phyloP scores from a whole-genome alignment of 768 basidiomycete genomes.

The Rhizopogon salebrosus region DNA sequence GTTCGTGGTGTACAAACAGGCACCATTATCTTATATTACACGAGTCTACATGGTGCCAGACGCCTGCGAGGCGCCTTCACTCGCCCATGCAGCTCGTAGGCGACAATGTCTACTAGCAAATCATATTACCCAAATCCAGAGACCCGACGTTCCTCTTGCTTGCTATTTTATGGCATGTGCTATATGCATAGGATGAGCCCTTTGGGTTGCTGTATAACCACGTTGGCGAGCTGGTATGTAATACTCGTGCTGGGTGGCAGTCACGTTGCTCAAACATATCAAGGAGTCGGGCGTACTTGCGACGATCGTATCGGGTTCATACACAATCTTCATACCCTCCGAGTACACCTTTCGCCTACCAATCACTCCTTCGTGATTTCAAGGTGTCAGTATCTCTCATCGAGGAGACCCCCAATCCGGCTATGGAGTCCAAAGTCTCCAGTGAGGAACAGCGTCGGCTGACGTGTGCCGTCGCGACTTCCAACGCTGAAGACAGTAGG shows the following conservation, averaged over 20 bases:
- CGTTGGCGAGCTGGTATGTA: conserved; percentile 45
- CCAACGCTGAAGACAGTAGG: too few species aligned
- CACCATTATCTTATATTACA: conserved; percentile 27
- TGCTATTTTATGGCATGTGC: conserved; percentile 51
- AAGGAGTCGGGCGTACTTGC: too few species aligned
- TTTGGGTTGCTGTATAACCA: conserved; percentile 47
- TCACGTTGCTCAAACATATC: background rate
- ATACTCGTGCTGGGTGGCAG: background rate
- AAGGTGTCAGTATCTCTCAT: too few species aligned
- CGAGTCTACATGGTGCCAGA: conserved; percentile 5
- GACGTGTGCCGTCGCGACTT: too few species aligned
- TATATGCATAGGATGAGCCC: conserved; percentile 61
- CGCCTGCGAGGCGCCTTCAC: conserved; percentile 21
- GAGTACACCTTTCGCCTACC: too few species aligned
- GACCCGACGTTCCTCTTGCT: conserved; percentile 56
- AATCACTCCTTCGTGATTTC: too few species aligned
- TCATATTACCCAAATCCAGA: conserved; percentile 17
- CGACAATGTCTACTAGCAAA: conserved; percentile 27
- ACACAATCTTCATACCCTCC: too few species aligned
- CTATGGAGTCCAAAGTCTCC: too few species aligned
- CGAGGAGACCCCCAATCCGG: too few species aligned
- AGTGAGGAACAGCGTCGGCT: too few species aligned
- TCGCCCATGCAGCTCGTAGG: conserved; percentile 25
- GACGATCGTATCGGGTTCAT: too few species aligned
- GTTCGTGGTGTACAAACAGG: conserved; percentile 25